Conservation (phyloP, 2,329 filamentous ascomycete species). For the Bipolaris gigantea region DNA sequence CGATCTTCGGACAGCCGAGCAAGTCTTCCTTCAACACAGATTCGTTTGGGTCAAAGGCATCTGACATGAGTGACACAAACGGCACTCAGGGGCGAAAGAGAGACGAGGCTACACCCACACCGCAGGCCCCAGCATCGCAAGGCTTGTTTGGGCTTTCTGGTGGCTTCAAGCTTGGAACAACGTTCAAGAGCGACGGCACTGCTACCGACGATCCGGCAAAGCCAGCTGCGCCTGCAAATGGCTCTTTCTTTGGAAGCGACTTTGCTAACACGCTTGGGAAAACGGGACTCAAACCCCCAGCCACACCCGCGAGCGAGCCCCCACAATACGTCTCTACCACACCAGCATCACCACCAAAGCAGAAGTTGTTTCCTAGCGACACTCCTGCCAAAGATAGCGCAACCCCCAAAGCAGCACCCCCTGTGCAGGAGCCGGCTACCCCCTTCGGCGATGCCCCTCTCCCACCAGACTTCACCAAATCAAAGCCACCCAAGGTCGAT, state of each 20-base stretch:
- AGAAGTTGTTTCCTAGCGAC: conserved; percentile 25
- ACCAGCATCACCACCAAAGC: conserved; percentile 37
- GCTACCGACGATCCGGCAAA: conserved; percentile 63
- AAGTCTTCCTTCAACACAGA: conserved; percentile 36
- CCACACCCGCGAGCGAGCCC: conserved; percentile 45
- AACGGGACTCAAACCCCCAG: conserved; percentile 27
- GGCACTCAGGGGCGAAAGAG: conserved; percentile 28
- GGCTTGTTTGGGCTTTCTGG: conserved; percentile 39
- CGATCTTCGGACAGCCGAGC: conserved; percentile 31
- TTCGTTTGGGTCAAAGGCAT: conserved; percentile 36
- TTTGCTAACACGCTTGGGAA: conserved; percentile 64
- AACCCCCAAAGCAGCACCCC: conserved; percentile 39
- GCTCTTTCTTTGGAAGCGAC: conserved; percentile 62
- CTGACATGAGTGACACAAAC: conserved; percentile 34
- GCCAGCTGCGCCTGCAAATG: conserved; percentile 47
- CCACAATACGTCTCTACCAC: conserved; percentile 45
- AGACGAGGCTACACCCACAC: conserved; percentile 43
- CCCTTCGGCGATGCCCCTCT: conserved; percentile 43
- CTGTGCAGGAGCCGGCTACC: conserved; percentile 29
- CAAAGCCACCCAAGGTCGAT: conserved; percentile 30
- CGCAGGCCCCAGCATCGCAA: conserved; percentile 28
- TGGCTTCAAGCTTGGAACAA: conserved; percentile 68
- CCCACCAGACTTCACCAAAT: conserved; percentile 41
- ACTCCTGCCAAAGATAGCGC: conserved; percentile 21
- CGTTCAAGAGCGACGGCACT: conserved; percentile 66